Base-by-base conservation (phyloP, 495 filamentous ascomycete species). In the Stereocaulon alpinum region DNA sequence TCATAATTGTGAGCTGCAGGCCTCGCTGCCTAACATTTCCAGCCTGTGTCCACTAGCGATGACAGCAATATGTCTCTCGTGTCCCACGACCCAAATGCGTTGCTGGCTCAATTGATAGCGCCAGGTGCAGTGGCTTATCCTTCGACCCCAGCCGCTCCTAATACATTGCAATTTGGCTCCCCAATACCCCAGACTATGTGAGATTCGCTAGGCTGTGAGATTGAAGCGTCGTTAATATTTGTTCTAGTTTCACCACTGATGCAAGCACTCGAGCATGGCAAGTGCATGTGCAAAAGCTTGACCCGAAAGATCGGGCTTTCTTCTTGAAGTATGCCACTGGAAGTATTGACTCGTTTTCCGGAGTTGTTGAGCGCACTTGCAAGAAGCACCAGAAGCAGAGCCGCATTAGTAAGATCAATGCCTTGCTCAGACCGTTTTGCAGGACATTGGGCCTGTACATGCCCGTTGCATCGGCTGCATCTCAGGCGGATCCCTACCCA, bases 351-450 rank as follows among this genome's bases (percentile, higher is more conserved):
- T 50, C 47, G 0, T 30, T 50, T n/a, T 30, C 47, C 7, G 30
- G 47, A 22, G 12, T 30, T 10, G 47, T 50, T 15, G 47, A 50
- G 22, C 29, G 47, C 15, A 30, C 30, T n/a, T 50, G 47, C 47
- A 32, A 32, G 22, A 50, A 50, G 47, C 47, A 30, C 22, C 47
- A 50, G 22, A 50, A 50, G 30, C 47, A 50, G 27, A 50, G 14
- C 47, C 47, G 47, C 10, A 50, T 50, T 6, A 30, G 47, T 17
- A 50, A 50, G 47, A 50, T 50, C 47, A 50, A 50, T 50, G 47
- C 47, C 10, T 30, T 50, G n/a, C 24, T 50, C 18, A 50, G 47
- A 50, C 47, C 47, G 5, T 50, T 50, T 17, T 50, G 47, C 47
- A 50, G 30, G 22, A 50, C 47, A 9, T 27, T 50, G 22, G 47